A percentile compares a stretch with the other conserved stretches of the same genome.
phyloP scores from a whole-genome alignment of 176 grass and related monocot species.

The Cymbopogon citratus region DNA sequence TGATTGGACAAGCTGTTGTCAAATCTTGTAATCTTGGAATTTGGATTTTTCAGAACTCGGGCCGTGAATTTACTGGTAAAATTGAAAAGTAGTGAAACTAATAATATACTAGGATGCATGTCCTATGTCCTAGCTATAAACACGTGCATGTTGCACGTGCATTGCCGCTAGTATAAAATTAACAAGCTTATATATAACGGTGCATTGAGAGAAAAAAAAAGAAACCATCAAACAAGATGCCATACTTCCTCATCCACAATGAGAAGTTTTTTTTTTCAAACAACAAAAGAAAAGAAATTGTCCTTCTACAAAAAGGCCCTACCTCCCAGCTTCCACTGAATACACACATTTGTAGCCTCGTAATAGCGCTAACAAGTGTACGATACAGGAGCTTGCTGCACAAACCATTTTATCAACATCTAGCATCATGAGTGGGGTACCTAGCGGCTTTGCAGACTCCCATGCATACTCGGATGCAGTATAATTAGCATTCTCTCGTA shows the following conservation, averaged over 20 bases:
- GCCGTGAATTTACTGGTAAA: too few species aligned
- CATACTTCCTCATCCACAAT: slow-evolving; percentile 13
- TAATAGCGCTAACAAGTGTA: slow-evolving; percentile 95
- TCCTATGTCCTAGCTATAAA: too few species aligned
- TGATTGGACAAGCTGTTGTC: too few species aligned
- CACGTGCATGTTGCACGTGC: too few species aligned
- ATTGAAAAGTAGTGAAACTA: too few species aligned
- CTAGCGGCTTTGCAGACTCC: slow-evolving; percentile 91
- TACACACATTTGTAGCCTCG: slow-evolving; percentile 93
- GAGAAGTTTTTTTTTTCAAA: neutral
- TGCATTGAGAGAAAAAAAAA: slow-evolving; percentile 6
- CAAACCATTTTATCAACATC: slow-evolving; percentile 99
- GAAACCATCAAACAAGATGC: neutral
- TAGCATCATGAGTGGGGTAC: slow-evolving; percentile 98
- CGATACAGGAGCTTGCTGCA: slow-evolving; percentile 93
- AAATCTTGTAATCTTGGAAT: too few species aligned
- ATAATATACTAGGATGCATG: too few species aligned
- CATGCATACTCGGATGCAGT: slow-evolving; percentile 99
- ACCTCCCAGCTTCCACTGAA: slow-evolving; percentile 99
- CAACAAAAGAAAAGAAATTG: neutral
- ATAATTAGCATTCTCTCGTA: slow-evolving; percentile 99
- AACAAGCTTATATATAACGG: too few species aligned
- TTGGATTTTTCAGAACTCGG: too few species aligned
- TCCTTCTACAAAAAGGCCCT: slow-evolving; percentile 23
- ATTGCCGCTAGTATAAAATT: too few species aligned